phyloP scores from a whole-genome alignment of 331 rosid genomes.

The Acacia concinna region DNA sequence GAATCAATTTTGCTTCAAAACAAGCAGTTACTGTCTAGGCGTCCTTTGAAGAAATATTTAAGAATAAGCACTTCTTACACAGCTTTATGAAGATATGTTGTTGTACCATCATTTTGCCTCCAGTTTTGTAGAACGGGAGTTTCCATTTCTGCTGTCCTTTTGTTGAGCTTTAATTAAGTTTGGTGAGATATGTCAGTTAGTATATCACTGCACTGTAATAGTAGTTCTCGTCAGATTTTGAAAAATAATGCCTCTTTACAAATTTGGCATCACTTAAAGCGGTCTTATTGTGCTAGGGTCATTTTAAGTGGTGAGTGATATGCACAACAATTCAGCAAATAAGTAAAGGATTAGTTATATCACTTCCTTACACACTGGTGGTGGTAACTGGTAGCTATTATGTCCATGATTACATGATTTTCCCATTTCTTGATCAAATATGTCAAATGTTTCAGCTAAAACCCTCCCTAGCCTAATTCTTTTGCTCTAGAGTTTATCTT shows the following conservation, averaged over 20 bases:
- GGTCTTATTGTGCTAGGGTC: background rate
- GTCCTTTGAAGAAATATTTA: constrained; percentile 28
- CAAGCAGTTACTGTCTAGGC: constrained; percentile 58
- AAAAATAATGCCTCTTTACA: constrained; percentile 32
- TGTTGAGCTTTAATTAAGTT: constrained; percentile 8
- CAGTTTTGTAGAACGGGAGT: constrained; percentile 29
- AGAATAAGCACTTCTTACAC: constrained; percentile 38
- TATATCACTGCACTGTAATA: constrained; percentile 9
- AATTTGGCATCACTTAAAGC: background rate
- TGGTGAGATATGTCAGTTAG: constrained; percentile 15
- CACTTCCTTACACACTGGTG: background rate
- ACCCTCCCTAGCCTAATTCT: background rate
- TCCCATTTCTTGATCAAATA: background rate
- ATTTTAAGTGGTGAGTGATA: background rate
- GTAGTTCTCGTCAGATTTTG: constrained; percentile 30
- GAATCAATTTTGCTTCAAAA: constrained; percentile 77
- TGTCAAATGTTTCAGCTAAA: background rate
- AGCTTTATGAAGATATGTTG: constrained; percentile 35
- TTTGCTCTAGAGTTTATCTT: background rate
- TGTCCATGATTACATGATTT: background rate
- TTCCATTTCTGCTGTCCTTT: constrained; percentile 21
- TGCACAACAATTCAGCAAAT: background rate
- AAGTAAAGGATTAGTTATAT: background rate
- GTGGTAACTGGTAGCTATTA: background rate
- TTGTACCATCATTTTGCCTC: constrained; percentile 36